Evolutionary conservation across 2,329 filamentous ascomycete species (phyloP).

Genomic region (Phaeosphaeriaceae sp.): DNA sequence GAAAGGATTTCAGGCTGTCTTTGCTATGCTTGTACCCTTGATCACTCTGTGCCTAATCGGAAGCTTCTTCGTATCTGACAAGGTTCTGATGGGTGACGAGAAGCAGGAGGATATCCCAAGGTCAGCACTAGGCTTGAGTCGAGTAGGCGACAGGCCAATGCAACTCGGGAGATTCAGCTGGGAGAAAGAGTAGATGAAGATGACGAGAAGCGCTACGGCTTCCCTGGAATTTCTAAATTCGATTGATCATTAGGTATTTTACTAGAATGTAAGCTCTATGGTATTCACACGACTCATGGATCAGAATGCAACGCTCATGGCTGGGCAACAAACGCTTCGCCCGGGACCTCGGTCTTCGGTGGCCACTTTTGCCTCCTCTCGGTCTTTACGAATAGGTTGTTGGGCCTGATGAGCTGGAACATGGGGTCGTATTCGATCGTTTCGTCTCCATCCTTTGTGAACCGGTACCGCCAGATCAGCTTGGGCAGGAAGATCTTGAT

Average conservation of each 20-base stretch:
- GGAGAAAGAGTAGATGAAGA: not conserved
- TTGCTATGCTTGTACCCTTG: constrained; percentile 23
- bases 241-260: not conserved
- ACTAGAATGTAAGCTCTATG: not conserved
- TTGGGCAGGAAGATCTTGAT: constrained; percentile 14
- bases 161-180: not conserved
- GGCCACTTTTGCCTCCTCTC: not conserved
- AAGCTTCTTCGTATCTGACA: constrained; percentile 28
- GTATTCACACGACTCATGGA: not conserved
- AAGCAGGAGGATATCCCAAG: constrained; percentile 40
- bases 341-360: not conserved
- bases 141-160: not conserved
- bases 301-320: not conserved
- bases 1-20: constrained; percentile 29
- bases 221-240: not conserved
- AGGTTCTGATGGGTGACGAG: constrained; percentile 11
- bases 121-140: not conserved
- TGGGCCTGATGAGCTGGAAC: constrained; percentile 19
- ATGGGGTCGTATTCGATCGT: constrained; percentile 17
- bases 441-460: constrained; percentile 13
- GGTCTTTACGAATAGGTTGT: constrained; percentile 11
- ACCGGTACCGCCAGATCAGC: constrained; percentile 20
- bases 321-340: not conserved
- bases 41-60: constrained; percentile 39
- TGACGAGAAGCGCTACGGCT: not conserved